phyloP scores from a whole-genome alignment of 2,329 filamentous ascomycete species.

The Exserohilum rostratum region DNA sequence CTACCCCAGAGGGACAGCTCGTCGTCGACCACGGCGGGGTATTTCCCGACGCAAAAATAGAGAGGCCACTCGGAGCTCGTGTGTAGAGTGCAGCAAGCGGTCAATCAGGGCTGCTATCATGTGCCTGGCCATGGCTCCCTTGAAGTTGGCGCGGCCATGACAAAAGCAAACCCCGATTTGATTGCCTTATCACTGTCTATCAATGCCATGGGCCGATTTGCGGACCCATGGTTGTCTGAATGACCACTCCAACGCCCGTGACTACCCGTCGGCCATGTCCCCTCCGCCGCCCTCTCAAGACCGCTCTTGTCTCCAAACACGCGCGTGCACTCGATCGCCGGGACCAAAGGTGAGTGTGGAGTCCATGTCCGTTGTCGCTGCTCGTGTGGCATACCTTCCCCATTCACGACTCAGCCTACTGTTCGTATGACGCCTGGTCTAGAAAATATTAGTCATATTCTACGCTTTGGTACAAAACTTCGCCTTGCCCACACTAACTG shows the following conservation, averaged over 20 bases:
- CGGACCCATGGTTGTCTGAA: conserved; percentile 22
- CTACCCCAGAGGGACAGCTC: conserved; percentile 10
- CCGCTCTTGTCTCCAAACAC: conserved; percentile 5
- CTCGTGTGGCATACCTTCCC: conserved; percentile 21
- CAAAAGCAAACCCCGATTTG: conserved; percentile 10
- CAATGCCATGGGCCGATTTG: conserved; percentile 40
- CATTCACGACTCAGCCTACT: conserved; percentile 12
- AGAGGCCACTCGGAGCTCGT: conserved; percentile 1
- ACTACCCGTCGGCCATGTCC: conserved; percentile 20
- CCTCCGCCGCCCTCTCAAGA: conserved; percentile 5
- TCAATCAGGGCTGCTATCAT: conserved; percentile 21
- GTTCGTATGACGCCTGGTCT: conserved; percentile 23
- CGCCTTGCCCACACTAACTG: conserved; percentile 15
- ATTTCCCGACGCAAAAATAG: conserved; percentile 5
- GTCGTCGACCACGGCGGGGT: conserved; percentile 28
- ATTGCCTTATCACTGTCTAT: conserved; percentile 41
- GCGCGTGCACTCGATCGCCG: conserved; percentile 7
- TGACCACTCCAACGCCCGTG: conserved; percentile 11
- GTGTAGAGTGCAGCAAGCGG: conserved; percentile 5
- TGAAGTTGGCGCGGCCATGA: conserved; percentile 11
- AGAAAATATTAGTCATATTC: conserved; percentile 43
- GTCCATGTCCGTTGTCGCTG: background rate
- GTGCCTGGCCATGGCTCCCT: conserved; percentile 20
- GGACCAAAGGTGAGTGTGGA: conserved; percentile 15
- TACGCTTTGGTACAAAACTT: conserved; percentile 29